Base-by-base conservation (phyloP, 768 basidiomycete species). In the Albatrellus ellisii region DNA sequence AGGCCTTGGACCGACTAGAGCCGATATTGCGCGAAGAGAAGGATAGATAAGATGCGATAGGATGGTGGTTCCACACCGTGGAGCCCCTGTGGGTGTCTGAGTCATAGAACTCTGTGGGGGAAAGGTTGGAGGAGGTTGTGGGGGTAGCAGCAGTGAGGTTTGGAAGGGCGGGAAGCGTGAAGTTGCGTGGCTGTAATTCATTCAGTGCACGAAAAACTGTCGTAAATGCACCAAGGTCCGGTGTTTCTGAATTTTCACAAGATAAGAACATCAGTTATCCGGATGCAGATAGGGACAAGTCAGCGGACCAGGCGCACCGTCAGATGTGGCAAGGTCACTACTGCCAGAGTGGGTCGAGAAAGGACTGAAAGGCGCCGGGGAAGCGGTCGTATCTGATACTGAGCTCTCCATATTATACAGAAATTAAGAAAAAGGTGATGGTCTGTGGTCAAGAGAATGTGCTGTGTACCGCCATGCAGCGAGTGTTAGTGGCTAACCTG, bases 151-250 rank as follows among this genome's bases (percentile, higher is more conserved):
- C 12, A 4, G 29, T 17, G 6, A 12, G 29, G 29, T 12, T 17
- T 12, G 29, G 12, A 18, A 22, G 20, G 14, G 25, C 10, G 20
- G 51, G 47, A 14, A 44, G 42, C 46, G 46, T 28, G 54, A 57
- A 35, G 52, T 55, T 32, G 36, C 57, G 58, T 3, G 65, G 75
- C 46, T 77, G 74, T 0, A 77, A 54, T 42, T 77, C 68, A 15
- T 62, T 67, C 59, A 77, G 64, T 42, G 76, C 80, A n/a, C 79
- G 69, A 35, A 85, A 70, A 18, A 85, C 78, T 26, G 72, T 66
- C 11, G 65, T 71, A 57, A 85, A 84, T 7, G 78, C 77, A 6
- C 82, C 83, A 6, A 85, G 67, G 58, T 83, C 79, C 32, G 81
- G 81, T 45, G 71, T 69, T 55, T 82, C 72, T 74, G 58, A 39